Evolutionary conservation across 2,329 filamentous ascomycete species (phyloP).

Genomic region (Chrysoporthe austroafricana): DNA sequence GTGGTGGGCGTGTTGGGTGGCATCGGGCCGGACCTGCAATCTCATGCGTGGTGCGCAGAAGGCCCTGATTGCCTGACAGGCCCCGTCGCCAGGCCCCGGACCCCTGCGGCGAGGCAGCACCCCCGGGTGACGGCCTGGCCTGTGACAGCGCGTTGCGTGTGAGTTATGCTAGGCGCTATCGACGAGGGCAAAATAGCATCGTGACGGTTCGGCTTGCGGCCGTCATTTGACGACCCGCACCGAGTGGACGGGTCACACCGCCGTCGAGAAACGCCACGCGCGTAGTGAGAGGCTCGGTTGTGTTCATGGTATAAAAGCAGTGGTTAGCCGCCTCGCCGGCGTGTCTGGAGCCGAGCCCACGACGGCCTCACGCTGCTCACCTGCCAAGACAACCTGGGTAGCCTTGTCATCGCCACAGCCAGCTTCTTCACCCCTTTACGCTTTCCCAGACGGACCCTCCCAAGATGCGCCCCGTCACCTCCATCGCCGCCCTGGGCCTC

Average conservation of each 20-base stretch:
- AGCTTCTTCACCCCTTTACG: neutral
- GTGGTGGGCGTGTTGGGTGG: neutral
- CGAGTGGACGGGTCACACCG: constrained; percentile 2
- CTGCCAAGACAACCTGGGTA: neutral
- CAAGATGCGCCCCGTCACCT: neutral
- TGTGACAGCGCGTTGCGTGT: neutral
- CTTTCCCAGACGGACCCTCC: neutral
- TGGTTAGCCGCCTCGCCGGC: neutral
- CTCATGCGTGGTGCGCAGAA: neutral
- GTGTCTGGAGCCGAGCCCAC: neutral
- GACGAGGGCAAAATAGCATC: constrained; percentile 1
- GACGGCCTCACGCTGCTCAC: neutral
- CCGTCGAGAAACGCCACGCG: neutral
- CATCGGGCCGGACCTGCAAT: neutral
- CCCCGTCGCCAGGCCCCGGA: neutral
- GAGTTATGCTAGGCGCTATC: neutral
- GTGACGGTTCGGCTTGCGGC: neutral
- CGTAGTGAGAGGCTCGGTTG: neutral
- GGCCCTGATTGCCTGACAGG: neutral
- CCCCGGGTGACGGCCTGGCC: neutral
- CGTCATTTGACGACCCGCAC: constrained; percentile 1
- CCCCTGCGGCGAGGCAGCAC: neutral
- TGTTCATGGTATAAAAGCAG: neutral
- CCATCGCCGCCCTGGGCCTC: constrained; percentile 9
- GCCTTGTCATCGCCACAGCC: neutral